phyloP scores from a whole-genome alignment of 2,329 filamentous ascomycete species.

The Colletotrichum scovillei region DNA sequence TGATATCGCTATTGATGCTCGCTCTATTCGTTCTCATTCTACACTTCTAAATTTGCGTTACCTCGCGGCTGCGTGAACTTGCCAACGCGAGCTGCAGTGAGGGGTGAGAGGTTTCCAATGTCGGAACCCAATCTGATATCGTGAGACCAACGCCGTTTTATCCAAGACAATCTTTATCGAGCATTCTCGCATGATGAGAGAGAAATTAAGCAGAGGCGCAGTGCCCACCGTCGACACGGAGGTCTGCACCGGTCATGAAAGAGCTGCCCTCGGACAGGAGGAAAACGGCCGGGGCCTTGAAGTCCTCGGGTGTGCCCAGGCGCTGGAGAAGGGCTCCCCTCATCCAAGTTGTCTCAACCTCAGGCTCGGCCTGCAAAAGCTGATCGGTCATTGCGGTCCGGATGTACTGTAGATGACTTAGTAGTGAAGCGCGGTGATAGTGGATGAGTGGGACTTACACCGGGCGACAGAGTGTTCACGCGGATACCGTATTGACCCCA shows the following conservation, averaged over 20 bases:
- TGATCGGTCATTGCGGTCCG: conserved; percentile 60
- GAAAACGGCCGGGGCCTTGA: conserved; percentile 67
- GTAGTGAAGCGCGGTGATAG: not conserved
- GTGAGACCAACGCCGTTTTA: not conserved
- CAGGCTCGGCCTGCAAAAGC: conserved; percentile 56
- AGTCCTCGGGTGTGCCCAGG: conserved; percentile 66
- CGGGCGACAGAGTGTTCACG: conserved; percentile 74
- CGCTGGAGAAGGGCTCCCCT: conserved; percentile 63
- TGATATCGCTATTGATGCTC: conserved; percentile 10
- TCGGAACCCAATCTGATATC: not conserved
- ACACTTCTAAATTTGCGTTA: conserved; percentile 2
- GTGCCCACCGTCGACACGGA: conserved; percentile 70
- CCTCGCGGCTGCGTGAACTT: not conserved
- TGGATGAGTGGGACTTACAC: conserved; percentile 47
- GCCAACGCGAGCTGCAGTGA: not conserved
- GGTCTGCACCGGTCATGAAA: conserved; percentile 68
- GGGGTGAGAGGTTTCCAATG: not conserved
- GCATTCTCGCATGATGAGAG: not conserved
- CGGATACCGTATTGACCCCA: conserved; percentile 73
- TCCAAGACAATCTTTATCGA: not conserved
- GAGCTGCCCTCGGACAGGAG: conserved; percentile 66
- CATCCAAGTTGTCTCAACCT: conserved; percentile 65
- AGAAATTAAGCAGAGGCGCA: conserved; percentile 46
- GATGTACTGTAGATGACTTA: conserved; percentile 49
- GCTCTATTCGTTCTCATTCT: conserved; percentile 10